These are phyloP conservation scores for Candida tetrigidarum DNA, from an alignment of 1,139 yeast genomes.

Conservation along the genomic window DNA sequence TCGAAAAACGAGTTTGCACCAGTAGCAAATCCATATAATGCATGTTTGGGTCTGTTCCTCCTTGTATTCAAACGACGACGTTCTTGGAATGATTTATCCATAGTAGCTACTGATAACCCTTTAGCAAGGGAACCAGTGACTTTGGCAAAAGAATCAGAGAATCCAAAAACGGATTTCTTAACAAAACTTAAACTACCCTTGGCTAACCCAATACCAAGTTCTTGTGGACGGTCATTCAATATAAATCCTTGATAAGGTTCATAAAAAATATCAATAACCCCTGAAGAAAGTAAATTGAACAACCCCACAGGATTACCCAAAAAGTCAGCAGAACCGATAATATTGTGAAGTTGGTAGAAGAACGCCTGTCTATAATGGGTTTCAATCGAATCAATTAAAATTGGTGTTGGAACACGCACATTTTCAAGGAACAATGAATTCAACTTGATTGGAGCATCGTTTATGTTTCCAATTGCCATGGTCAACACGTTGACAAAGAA, in stretches of 20 bases:
- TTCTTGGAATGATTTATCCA: conserved; percentile 86
- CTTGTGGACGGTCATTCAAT: conserved; percentile 94
- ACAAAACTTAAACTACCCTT: conserved; percentile 95
- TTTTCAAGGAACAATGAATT: conserved; percentile 90
- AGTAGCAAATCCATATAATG: conserved; percentile 80
- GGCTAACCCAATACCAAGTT: conserved; percentile 92
- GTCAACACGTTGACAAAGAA: conserved; percentile 85
- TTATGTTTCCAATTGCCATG: conserved; percentile 96
- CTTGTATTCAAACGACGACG: conserved; percentile 73
- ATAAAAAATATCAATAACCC: conserved; percentile 94
- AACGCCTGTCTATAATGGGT: conserved; percentile 94
- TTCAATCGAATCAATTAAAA: conserved; percentile 68
- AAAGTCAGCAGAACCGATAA: conserved; percentile 95
- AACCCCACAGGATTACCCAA: conserved; percentile 97
- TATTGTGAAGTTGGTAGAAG: conserved; percentile 89
- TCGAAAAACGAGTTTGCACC: conserved; percentile 93
- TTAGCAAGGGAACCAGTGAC: conserved; percentile 95
- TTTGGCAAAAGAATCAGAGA: conserved; percentile 91
- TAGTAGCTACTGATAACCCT: conserved; percentile 88
- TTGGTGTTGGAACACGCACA: conserved; percentile 82
- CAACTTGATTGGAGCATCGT: conserved; percentile 93
- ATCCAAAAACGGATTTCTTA: conserved; percentile 93
- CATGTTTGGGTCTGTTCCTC: conserved; percentile 83
- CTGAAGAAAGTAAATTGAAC: conserved; percentile 90
- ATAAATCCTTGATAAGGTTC: conserved; percentile 97